Evolutionary conservation across 2,329 filamentous ascomycete species (phyloP).

Genomic region (Calonectria ilicicola): DNA sequence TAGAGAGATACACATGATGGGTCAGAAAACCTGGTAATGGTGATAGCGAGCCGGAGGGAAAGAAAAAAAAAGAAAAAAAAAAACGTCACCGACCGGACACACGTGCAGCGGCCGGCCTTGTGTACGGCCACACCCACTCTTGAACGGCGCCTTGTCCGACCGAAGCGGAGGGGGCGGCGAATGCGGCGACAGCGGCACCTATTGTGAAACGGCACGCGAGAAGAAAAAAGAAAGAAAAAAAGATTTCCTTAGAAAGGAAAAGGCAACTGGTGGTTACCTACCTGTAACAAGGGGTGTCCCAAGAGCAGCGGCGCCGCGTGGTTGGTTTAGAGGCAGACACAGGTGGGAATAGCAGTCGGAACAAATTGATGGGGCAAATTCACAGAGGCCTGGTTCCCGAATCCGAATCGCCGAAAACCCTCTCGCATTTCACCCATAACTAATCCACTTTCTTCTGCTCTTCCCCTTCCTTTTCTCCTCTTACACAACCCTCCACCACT

Average conservation of each 20-base stretch:
- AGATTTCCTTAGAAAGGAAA: slow-evolving; percentile 13
- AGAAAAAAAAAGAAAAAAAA: not conserved
- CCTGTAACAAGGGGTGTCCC: not conserved
- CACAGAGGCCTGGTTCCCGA: slow-evolving; percentile 28
- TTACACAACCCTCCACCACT: slow-evolving; percentile 7
- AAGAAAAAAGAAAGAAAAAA: not conserved
- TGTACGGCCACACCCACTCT: slow-evolving; percentile 16
- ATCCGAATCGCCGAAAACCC: slow-evolving; percentile 36
- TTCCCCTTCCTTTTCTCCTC: slow-evolving; percentile 28
- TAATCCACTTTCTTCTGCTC: slow-evolving; percentile 15
- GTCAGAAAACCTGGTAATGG: not conserved
- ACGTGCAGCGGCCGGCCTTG: not conserved
- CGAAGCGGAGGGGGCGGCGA: slow-evolving; percentile 21
- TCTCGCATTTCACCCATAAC: not conserved
- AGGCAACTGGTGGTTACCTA: not conserved
- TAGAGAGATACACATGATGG: not conserved
- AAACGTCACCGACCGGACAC: not conserved
- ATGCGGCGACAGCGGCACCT: slow-evolving; percentile 12
- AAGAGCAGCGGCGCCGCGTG: not conserved
- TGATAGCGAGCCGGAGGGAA: not conserved
- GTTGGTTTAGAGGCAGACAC: too few species aligned
- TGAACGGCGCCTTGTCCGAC: slow-evolving; percentile 9
- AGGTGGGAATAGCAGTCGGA: slow-evolving; percentile 4
- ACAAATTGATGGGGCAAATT: slow-evolving; percentile 35
- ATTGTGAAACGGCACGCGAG: not conserved